Percentiles rank a stretch among this genome's conserved stretches.
phyloP scores from a whole-genome alignment of 2,329 filamentous ascomycete species.

The Nothophoma quercina region DNA sequence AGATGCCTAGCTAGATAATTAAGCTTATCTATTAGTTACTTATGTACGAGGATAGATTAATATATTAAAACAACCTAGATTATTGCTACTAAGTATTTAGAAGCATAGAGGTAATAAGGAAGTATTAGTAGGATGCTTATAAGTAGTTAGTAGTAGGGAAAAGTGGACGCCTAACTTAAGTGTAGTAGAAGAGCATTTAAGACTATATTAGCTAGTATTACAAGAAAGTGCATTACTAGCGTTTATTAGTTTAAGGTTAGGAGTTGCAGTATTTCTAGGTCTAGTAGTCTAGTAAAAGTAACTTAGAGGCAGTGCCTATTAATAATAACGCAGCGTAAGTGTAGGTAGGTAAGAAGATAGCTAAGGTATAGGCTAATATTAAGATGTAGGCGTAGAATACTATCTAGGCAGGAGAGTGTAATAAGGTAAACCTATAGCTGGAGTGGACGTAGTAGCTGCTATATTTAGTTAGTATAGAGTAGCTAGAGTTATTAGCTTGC shows the following conservation, averaged over 20 bases:
- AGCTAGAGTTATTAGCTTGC: no score
- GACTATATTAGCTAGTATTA: neutral
- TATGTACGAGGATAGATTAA: conserved; percentile 1
- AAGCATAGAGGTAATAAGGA: conserved; percentile 5
- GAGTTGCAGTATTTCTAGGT: no score
- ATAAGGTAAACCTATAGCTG: conserved; percentile 18
- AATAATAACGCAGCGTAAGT: no score
- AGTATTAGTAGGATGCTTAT: conserved; percentile 4
- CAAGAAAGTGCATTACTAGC: conserved; percentile 4
- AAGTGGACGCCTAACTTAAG: neutral
- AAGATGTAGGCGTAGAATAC: no score
- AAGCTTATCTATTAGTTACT: neutral
- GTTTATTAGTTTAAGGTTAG: conserved; percentile 1
- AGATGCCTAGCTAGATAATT: conserved; percentile 1
- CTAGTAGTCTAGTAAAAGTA: neutral
- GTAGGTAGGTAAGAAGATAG: no score
- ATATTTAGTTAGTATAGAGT: no score
- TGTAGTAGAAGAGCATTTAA: neutral
- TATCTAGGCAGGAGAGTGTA: no score
- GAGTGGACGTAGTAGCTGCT: conserved; percentile 9
- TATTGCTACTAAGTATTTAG: conserved; percentile 6
- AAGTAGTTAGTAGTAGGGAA: conserved; percentile 2
- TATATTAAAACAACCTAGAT: neutral
- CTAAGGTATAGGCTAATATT: no score
- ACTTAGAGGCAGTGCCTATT: no score